Percentiles rank a stretch among this genome's conserved stretches.
Evolutionary conservation across 495 filamentous ascomycete genomes (phyloP).

Genomic region (Acidiella bohemica): DNA sequence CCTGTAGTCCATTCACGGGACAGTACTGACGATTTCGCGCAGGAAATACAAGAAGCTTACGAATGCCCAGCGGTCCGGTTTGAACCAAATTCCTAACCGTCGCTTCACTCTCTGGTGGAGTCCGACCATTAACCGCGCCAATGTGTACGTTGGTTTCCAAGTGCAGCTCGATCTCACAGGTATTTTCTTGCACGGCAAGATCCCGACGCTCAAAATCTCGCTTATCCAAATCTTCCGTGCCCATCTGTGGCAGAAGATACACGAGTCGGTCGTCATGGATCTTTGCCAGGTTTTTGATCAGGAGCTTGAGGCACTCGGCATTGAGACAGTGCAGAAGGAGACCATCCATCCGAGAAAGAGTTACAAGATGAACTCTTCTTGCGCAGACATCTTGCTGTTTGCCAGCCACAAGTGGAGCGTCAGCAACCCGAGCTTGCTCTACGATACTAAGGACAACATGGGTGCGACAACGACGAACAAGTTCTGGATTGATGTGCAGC

Average conservation of each 20-base stretch:
- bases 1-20: too few relatives aligned
- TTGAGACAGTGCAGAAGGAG: slow-evolving; percentile 98
- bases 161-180: slow-evolving; percentile 97
- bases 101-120: slow-evolving; percentile 99
- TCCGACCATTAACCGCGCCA: slow-evolving; percentile 39
- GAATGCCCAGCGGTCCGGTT: slow-evolving; percentile 93
- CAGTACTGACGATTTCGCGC: not conserved
- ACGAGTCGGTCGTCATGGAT: slow-evolving; percentile 99
- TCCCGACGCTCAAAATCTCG: slow-evolving; percentile 96
- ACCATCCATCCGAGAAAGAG: slow-evolving; percentile 99
- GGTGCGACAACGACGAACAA: slow-evolving; percentile 95
- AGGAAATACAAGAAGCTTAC: slow-evolving; percentile 96
- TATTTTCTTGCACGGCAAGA: slow-evolving; percentile 99
- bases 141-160: slow-evolving; percentile 93
- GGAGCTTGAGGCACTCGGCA: slow-evolving; percentile 87
- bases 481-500: slow-evolving; percentile 98
- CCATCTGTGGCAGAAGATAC: slow-evolving; percentile 99
- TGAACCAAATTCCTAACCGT: slow-evolving; percentile 99
- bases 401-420: slow-evolving; percentile 99
- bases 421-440: slow-evolving; percentile 78
- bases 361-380: slow-evolving; percentile 99
- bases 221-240: slow-evolving; percentile 99
- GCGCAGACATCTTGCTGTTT: slow-evolving; percentile 94
- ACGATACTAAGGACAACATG: slow-evolving; percentile 93
- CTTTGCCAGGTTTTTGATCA: slow-evolving; percentile 99